Evolutionary conservation across 2,329 filamentous ascomycete genomes (phyloP).

Genomic region (Exophiala oligosperma): DNA sequence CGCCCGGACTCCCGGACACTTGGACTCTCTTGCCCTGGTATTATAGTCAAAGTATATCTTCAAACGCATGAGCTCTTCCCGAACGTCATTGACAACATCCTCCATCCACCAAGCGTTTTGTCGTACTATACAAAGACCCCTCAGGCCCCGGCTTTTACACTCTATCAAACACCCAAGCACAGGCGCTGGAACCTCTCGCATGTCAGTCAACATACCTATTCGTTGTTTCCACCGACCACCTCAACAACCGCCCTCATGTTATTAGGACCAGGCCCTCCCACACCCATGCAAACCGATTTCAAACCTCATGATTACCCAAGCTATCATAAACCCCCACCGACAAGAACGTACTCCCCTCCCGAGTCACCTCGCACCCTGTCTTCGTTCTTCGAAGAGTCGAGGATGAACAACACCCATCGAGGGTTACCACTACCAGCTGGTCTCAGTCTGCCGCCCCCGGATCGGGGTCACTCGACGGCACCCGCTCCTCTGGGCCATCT

Average conservation of each 20-base stretch:
- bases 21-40: conserved; percentile 9
- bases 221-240: conserved; percentile 20
- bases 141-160: conserved; percentile 1
- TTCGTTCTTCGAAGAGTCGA: conserved; percentile 37
- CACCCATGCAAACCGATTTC: conserved; percentile 46
- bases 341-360: conserved; percentile 42
- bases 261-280: conserved; percentile 51
- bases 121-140: conserved; percentile 12
- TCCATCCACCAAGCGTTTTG: conserved; percentile 11
- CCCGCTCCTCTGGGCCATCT: conserved; percentile 52
- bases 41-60: conserved; percentile 5
- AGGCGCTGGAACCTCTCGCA: conserved; percentile 10
- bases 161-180: conserved; percentile 9
- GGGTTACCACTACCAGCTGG: conserved; percentile 65
- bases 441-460: conserved; percentile 28
- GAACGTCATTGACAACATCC: conserved; percentile 20
- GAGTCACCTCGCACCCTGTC: conserved; percentile 36
- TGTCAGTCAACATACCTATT: conserved; percentile 19
- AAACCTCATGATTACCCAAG: conserved; percentile 51
- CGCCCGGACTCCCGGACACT: conserved; percentile 11
- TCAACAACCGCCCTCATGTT: conserved; percentile 43
- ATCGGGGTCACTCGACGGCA: conserved; percentile 25
- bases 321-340: conserved; percentile 39
- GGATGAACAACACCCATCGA: conserved; percentile 70
- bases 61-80: conserved; percentile 3